Percentiles rank a stretch among this genome's conserved stretches.
These are phyloP conservation scores for Penicillium brevicompactum DNA, from an alignment of 2,329 filamentous ascomycete species.

Conservation along the genomic window DNA sequence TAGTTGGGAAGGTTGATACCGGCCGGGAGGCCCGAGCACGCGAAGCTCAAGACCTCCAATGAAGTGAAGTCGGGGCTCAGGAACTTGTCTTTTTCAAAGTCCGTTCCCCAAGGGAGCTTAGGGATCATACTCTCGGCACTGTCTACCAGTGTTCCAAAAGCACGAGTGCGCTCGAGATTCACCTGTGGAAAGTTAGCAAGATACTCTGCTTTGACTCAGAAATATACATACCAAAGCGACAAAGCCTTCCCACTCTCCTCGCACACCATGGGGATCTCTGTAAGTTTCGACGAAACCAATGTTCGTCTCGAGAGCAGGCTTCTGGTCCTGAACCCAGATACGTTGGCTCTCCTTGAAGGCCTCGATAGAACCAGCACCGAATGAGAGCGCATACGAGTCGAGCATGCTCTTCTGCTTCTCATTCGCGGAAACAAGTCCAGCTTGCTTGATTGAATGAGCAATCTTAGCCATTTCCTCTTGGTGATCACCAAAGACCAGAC, in stretches of 20 bases:
- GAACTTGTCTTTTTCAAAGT: conserved; percentile 97
- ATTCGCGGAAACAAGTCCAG: conserved; percentile 70
- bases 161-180: conserved; percentile 85
- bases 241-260: conserved; percentile 85
- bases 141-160: conserved; percentile 82
- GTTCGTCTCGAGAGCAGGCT: conserved; percentile 77
- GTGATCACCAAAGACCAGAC: conserved; percentile 75
- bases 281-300: conserved; percentile 87
- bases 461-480: conserved; percentile 70
- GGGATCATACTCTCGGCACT: conserved; percentile 82
- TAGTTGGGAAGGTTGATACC: conserved; percentile 63
- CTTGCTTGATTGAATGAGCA: conserved; percentile 65
- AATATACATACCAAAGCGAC: conserved; percentile 59
- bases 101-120: conserved; percentile 80
- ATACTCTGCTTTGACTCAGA: background rate
- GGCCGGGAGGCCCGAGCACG: conserved; percentile 63
- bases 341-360: conserved; percentile 80
- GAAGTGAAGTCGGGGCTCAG: conserved; percentile 94
- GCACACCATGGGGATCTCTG: conserved; percentile 76
- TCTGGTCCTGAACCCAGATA: conserved; percentile 81
- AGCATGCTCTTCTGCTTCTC: conserved; percentile 75
- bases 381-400: conserved; percentile 72
- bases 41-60: conserved; percentile 85
- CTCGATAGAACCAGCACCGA: conserved; percentile 71
- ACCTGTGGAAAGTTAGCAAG: conserved; percentile 49